Base-by-base conservation (phyloP, 192 early-diverging fungal genomes). In the Coemansia brasiliensis region DNA sequence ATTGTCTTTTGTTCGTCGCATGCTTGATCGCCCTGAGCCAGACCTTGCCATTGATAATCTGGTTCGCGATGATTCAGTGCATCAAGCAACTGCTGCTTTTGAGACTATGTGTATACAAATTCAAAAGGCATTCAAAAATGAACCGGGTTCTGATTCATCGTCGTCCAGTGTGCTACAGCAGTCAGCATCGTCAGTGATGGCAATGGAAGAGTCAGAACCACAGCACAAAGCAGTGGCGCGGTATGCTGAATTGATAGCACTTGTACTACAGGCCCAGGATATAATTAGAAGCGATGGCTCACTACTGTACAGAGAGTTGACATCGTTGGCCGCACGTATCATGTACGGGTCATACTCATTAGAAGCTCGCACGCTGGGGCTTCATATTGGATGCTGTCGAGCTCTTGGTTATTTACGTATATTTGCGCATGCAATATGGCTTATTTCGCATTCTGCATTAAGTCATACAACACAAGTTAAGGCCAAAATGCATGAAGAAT, bases 351-450 rank as follows among this genome's bases (percentile, higher is more conserved):
- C 66, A 2, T 79, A 79, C 24, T 55, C 39, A 42, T 16, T 72
- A 9, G 69, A 68, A n/a, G 57, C 52, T 2, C 52, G 69, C 5
- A 62, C 70, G 3, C 11, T 59, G 3, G 75, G 75, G 3, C 69
- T 79, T 15, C 61, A 58, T 50, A 49, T 57, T 0, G 20, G 9
- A 10, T 52, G 61, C 32, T 48, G 46, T 2, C 40, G 55, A 5
- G 61, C 69, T 2, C 65, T 79, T 17, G 37, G 35, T 2, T 61
- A 63, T 29, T 24, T 68, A 5, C 69, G 69, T 6, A 18, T 72
- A 9, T 65, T 79, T 13, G 75, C 65, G 9, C 75, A 79, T 24
- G 65, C 70, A 0, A 44, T 39, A 13, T 79, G 75, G 75, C 38
- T 79, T 25, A 6, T 45, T 16, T 39, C 44, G 1, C 75, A 64